Percentiles rank a stretch among this genome's conserved stretches.
phyloP scores from a whole-genome alignment of 2,329 filamentous ascomycete species.

The Colletotrichum gigasporum region DNA sequence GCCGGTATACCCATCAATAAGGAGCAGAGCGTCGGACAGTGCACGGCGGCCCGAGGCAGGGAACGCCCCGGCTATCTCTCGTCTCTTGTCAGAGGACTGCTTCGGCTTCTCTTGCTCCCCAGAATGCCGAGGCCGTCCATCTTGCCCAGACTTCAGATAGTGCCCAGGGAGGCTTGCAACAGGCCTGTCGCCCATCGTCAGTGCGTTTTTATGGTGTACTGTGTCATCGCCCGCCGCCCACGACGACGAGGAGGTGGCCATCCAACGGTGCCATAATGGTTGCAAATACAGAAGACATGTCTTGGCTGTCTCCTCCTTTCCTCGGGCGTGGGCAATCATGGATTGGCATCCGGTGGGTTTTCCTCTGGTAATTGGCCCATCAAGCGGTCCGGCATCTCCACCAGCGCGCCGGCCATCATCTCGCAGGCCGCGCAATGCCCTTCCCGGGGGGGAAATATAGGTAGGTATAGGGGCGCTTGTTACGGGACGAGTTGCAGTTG shows the following conservation, averaged over 20 bases:
- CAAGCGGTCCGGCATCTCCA: slow-evolving; percentile 10
- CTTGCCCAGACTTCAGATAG: neutral
- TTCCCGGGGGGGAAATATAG: too few species aligned
- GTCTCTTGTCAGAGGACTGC: slow-evolving; percentile 47
- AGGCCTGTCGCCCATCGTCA: slow-evolving; percentile 17
- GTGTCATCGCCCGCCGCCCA: neutral
- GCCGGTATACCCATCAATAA: too few species aligned
- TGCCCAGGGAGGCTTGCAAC: too few species aligned
- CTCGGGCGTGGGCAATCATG: neutral
- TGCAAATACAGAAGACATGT: neutral
- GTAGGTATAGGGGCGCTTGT: too few species aligned
- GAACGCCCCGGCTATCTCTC: slow-evolving; percentile 33
- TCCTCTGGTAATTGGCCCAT: slow-evolving; percentile 5
- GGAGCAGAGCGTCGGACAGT: neutral
- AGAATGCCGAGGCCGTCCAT: slow-evolving; percentile 2
- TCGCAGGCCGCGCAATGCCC: neutral
- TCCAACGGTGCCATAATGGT: neutral
- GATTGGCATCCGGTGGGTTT: neutral
- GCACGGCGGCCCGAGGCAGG: neutral
- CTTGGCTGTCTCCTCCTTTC: neutral
- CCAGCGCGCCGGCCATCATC: neutral
- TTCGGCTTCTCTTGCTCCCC: slow-evolving; percentile 47
- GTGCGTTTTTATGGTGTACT: slow-evolving; percentile 3
- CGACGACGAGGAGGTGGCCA: neutral
- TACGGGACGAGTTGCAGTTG: slow-evolving; percentile 15